These are phyloP conservation scores for Meyerozyma athensensis DNA, from an alignment of 1,139 yeast genomes.

Conservation along the genomic window DNA sequence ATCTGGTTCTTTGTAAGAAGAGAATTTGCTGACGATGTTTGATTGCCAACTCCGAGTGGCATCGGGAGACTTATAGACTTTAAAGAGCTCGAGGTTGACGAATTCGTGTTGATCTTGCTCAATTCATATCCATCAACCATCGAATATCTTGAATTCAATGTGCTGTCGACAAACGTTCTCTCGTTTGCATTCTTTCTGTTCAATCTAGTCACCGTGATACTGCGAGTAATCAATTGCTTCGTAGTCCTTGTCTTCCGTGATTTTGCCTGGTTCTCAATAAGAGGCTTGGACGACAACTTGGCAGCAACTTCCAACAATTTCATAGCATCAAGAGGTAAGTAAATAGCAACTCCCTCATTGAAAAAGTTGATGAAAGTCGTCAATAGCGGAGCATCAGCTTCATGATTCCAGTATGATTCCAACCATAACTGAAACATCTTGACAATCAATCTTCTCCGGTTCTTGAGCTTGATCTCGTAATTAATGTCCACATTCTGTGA, in stretches of 20 bases:
- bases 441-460: slow-evolving; percentile 63
- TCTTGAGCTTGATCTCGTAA: slow-evolving; percentile 50
- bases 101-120: slow-evolving; percentile 41
- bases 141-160: slow-evolving; percentile 32
- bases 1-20: slow-evolving; percentile 37
- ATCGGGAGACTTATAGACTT: slow-evolving; percentile 39
- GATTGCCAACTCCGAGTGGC: slow-evolving; percentile 39
- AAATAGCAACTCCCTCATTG: slow-evolving; percentile 59
- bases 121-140: slow-evolving; percentile 51
- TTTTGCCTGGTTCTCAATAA: slow-evolving; percentile 21
- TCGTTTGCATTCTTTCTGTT: slow-evolving; percentile 10
- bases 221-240: slow-evolving; percentile 42
- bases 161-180: slow-evolving; percentile 13
- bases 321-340: slow-evolving; percentile 61
- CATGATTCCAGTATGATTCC: slow-evolving; percentile 79
- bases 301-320: slow-evolving; percentile 60
- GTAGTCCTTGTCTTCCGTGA: slow-evolving; percentile 7
- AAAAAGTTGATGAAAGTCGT: slow-evolving; percentile 72
- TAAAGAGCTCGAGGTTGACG: slow-evolving; percentile 34
- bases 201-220: slow-evolving; percentile 29
- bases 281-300: slow-evolving; percentile 38
- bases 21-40: slow-evolving; percentile 35
- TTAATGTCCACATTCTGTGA: slow-evolving; percentile 34
- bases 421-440: slow-evolving; percentile 76
- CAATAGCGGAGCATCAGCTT: slow-evolving; percentile 53